A percentile compares a stretch with the other conserved stretches of the same genome.
phyloP scores from a whole-genome alignment of 192 early-diverging fungal genomes.

The Entomortierella beljakovae region DNA sequence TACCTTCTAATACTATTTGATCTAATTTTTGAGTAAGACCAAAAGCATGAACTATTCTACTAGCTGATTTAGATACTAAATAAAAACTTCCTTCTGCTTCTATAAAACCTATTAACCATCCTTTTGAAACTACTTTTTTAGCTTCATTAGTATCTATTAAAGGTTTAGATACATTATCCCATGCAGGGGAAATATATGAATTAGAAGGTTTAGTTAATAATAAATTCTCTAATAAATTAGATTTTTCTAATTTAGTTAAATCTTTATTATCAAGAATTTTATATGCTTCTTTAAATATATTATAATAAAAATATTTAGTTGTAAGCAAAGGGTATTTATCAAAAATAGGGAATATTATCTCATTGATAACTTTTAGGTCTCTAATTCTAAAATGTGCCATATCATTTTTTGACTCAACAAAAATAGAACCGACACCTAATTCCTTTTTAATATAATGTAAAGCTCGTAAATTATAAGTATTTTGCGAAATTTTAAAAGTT shows the following conservation, averaged over 20 bases:
- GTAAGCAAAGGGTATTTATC: slow-evolving; percentile 57
- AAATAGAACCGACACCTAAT: slow-evolving; percentile 43
- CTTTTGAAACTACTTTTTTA: slow-evolving; percentile 7
- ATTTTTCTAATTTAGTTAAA: slow-evolving; percentile 38
- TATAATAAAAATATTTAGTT: slow-evolving; percentile 53
- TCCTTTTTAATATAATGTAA: slow-evolving; percentile 35
- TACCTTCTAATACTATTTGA: slow-evolving; percentile 58
- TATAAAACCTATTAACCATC: slow-evolving; percentile 63
- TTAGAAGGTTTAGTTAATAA: slow-evolving; percentile 15
- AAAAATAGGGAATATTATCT: slow-evolving; percentile 52
- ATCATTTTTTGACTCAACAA: slow-evolving; percentile 49
- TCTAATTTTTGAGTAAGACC: slow-evolving; percentile 60
- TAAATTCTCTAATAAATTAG: slow-evolving; percentile 25
- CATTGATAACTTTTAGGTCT: slow-evolving; percentile 38
- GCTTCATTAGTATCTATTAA: slow-evolving; percentile 11
- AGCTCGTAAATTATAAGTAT: slow-evolving; percentile 28
- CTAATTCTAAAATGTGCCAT: slow-evolving; percentile 50
- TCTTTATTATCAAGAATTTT: slow-evolving; percentile 36
- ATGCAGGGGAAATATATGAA: slow-evolving; percentile 29
- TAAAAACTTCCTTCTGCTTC: slow-evolving; percentile 63
- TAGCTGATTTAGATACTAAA: slow-evolving; percentile 37
- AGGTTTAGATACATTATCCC: slow-evolving; percentile 1
- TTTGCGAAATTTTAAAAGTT: slow-evolving; percentile 12
- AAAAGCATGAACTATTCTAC: slow-evolving; percentile 43
- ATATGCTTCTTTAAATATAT: slow-evolving; percentile 47